phyloP scores from a whole-genome alignment of 1,284 basidiomycete genomes.

The Anthracocystis setariae region DNA sequence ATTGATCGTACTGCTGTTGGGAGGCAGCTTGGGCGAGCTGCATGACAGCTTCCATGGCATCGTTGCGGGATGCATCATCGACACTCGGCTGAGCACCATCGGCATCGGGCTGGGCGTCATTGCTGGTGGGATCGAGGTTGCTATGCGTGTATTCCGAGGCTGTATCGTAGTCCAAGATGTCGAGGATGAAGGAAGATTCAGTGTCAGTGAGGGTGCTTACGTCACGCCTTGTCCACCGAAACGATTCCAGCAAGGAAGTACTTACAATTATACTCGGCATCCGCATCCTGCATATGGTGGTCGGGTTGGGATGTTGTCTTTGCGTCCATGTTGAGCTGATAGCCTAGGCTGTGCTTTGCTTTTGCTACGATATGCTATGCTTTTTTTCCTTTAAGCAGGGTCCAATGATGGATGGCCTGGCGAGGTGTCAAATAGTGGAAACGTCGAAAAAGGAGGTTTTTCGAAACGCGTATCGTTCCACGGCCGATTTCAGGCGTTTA shows the following conservation, averaged over 20 bases:
- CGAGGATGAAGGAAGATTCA: neutral
- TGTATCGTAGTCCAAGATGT: neutral
- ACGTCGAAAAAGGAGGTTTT: neutral
- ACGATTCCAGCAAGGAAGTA: neutral
- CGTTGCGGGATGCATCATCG: conserved; percentile 1
- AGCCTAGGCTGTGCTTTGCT: neutral
- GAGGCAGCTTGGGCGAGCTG: conserved; percentile 47
- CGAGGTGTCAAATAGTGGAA: conserved; percentile 2
- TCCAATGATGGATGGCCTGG: neutral
- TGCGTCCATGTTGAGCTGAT: conserved; percentile 13
- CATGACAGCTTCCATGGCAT: conserved; percentile 49
- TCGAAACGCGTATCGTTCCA: conserved; percentile 1
- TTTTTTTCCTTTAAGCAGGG: too few species aligned
- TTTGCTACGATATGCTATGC: neutral
- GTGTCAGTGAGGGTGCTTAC: conserved; percentile 13
- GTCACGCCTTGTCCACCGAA: conserved; percentile 30
- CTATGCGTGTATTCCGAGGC: conserved; percentile 46
- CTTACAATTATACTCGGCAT: conserved; percentile 35
- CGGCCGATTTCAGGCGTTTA: neutral
- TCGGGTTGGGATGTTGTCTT: conserved; percentile 4
- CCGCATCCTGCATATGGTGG: conserved; percentile 14
- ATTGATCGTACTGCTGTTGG: conserved; percentile 44
- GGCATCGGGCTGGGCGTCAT: conserved; percentile 1
- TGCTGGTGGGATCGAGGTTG: conserved; percentile 30
- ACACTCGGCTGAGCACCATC: conserved; percentile 8